phyloP scores from a whole-genome alignment of 345 rosid genomes.

The Populus deltoides region DNA sequence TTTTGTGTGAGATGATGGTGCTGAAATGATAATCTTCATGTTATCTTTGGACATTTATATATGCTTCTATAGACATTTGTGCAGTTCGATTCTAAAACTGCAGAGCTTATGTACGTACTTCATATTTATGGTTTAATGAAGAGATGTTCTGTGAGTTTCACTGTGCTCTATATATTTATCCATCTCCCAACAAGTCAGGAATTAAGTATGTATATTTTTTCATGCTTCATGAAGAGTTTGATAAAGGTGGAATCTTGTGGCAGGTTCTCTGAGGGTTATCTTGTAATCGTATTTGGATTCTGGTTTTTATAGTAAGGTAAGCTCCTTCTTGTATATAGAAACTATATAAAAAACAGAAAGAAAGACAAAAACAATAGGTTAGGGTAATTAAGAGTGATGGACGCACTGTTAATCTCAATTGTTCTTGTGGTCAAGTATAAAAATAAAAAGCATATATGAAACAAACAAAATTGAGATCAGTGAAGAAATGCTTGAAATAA shows the following conservation, averaged over 20 bases:
- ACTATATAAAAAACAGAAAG: too few relatives aligned
- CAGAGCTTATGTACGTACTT: not conserved
- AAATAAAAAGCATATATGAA: too few relatives aligned
- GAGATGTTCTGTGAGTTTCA: not conserved
- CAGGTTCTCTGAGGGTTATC: not conserved
- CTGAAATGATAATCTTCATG: not conserved
- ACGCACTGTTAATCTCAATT: too few relatives aligned
- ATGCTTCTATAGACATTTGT: not conserved
- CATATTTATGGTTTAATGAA: not conserved
- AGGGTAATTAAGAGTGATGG: too few relatives aligned
- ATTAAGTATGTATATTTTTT: not conserved
- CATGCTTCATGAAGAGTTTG: not conserved
- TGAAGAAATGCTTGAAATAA: too few relatives aligned
- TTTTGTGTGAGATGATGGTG: not conserved
- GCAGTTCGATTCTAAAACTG: not conserved
- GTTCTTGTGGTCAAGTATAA: too few relatives aligned
- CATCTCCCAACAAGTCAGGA: not conserved
- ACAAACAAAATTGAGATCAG: too few relatives aligned
- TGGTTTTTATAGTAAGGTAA: too few relatives aligned
- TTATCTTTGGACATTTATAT: too few relatives aligned
- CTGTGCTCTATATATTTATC: not conserved
- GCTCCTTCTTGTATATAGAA: too few relatives aligned
- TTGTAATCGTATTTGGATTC: too few relatives aligned
- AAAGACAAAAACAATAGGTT: too few relatives aligned
- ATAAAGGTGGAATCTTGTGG: not conserved